Evolutionary conservation across 106 monocot species (phyloP).

Genomic region (Dioscorea dumetorum): DNA sequence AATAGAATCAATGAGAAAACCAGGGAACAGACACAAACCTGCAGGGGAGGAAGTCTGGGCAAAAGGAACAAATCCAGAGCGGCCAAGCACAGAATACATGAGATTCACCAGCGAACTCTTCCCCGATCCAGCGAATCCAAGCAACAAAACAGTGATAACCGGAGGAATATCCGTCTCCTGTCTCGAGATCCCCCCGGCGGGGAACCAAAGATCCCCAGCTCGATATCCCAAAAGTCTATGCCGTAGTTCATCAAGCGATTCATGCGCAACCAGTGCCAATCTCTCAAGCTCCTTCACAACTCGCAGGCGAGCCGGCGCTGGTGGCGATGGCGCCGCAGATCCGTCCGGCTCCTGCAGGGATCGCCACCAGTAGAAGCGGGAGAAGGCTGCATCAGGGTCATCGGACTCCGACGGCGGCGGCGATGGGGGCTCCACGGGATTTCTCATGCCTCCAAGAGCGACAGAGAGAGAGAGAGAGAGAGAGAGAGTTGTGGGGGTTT

Average conservation of each 20-base stretch:
- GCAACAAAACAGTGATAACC: conserved; percentile 30
- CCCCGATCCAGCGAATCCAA: conserved; percentile 35
- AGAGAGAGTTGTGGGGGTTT: too few relatives aligned
- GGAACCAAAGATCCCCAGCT: conserved; percentile 60
- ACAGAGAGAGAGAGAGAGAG: too few relatives aligned
- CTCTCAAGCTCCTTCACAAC: conserved; percentile 55
- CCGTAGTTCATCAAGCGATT: conserved; percentile 55
- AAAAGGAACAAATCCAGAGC: conserved; percentile 54
- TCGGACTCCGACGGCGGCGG: not conserved
- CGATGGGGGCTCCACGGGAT: not conserved
- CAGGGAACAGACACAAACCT: not conserved
- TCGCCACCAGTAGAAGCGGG: conserved; percentile 49
- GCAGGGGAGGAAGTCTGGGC: conserved; percentile 32
- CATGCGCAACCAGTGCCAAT: conserved; percentile 26
- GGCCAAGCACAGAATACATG: conserved; percentile 62
- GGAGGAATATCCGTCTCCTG: conserved; percentile 48
- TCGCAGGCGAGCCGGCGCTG: conserved; percentile 4
- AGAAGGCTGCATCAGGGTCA: not conserved
- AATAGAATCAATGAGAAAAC: too few relatives aligned
- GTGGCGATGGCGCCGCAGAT: not conserved
- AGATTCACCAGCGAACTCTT: conserved; percentile 57
- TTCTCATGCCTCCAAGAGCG: too few relatives aligned
- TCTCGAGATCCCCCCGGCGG: conserved; percentile 42
- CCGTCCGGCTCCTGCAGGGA: conserved; percentile 13
- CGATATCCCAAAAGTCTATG: conserved; percentile 39